Evolutionary conservation across 1,284 basidiomycete genomes (phyloP).

Genomic region (Ceratobasidium theobromae): DNA sequence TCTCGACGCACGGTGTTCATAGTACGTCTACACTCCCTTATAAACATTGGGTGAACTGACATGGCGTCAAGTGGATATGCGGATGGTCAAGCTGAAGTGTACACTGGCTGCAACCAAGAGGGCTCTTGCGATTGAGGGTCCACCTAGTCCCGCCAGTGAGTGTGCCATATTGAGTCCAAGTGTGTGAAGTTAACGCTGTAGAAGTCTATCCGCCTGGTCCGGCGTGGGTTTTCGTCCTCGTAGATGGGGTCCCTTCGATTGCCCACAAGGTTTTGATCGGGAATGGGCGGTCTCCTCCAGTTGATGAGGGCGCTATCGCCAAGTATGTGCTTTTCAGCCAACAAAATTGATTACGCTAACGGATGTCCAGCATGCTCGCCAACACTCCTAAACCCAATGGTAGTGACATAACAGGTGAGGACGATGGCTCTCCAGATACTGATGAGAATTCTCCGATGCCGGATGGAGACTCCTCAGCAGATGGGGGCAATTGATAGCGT

Average conservation of each 20-base stretch:
- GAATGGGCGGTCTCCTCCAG: conserved; percentile 42
- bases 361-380: no score
- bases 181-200: background rate
- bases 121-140: conserved; percentile 55
- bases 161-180: background rate
- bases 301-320: conserved; percentile 36
- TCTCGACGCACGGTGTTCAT: conserved; percentile 75
- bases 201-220: conserved; percentile 47
- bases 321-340: conserved; percentile 30
- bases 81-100: conserved; percentile 64
- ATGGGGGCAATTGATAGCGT: no score
- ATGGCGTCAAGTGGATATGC: conserved; percentile 53
- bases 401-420: no score
- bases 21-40: conserved; percentile 38
- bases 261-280: conserved; percentile 53
- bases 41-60: no score
- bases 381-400: no score
- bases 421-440: no score
- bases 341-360: no score
- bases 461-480: no score
- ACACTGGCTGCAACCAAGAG: conserved; percentile 47
- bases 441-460: no score
- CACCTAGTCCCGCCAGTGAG: conserved; percentile 46
- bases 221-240: conserved; percentile 46
- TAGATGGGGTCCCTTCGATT: conserved; percentile 53